These are phyloP conservation scores for Parastagonospora nodorum DNA, from an alignment of 2,329 filamentous ascomycete genomes.

Conservation along the genomic window DNA sequence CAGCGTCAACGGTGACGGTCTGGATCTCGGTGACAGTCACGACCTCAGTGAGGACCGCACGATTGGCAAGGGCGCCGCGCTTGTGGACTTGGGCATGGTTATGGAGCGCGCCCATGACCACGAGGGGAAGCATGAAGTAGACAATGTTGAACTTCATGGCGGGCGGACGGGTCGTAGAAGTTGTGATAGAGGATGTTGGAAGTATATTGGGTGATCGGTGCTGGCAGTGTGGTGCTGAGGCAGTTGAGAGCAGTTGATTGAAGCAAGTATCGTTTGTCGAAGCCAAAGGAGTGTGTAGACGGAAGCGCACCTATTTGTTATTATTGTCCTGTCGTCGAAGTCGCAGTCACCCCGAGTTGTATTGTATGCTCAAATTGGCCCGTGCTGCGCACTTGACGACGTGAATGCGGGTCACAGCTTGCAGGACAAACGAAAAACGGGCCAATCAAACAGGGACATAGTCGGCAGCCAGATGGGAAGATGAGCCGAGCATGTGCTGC, in stretches of 20 bases:
- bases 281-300: background rate
- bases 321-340: background rate
- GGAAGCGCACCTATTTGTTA: background rate
- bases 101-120: constrained; percentile 2
- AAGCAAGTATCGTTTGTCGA: background rate
- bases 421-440: too few relatives aligned
- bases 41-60: background rate
- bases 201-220: background rate
- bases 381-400: too few relatives aligned
- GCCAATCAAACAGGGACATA: too few relatives aligned
- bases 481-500: too few relatives aligned
- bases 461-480: too few relatives aligned
- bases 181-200: background rate
- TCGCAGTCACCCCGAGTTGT: background rate
- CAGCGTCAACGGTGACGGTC: constrained; percentile 5
- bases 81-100: background rate
- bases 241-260: background rate
- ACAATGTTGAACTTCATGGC: constrained; percentile 1
- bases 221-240: background rate
- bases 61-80: background rate
- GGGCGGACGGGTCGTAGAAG: background rate
- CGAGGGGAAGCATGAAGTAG: background rate
- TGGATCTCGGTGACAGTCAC: constrained; percentile 17
- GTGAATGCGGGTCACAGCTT: too few relatives aligned
- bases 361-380: too few relatives aligned